Base-by-base conservation (phyloP, 2,329 filamentous ascomycete species). In the Drechslerella dactyloides region DNA sequence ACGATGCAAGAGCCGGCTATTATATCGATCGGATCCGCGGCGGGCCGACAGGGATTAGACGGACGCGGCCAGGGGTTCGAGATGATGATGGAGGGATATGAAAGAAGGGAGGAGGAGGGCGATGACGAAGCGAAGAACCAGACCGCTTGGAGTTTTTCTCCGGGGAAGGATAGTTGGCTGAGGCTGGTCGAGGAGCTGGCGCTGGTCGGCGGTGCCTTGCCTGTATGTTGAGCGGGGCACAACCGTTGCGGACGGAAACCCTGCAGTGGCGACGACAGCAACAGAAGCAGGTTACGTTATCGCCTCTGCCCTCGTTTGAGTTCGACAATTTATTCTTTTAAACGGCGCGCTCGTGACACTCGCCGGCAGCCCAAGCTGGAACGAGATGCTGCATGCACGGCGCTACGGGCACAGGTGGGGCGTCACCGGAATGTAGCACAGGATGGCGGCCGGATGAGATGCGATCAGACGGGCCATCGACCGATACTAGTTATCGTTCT, bases 401-500 rank as follows among this genome's bases (percentile, higher is more conserved):
- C 5, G 56, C 42, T 30, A 24, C 24, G 33, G 33, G 23, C 30
- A 19, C 24, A 55, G 17, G 62, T 50, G 62, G 62, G 51, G 46
- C 37, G 57, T 65, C 62, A 59, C 62, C 62, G 62, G 62, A 58
- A 53, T 54, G 62, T 59, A 65, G 46, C 54, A 65, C 62, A 65
- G 50, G 59, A 44, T 44, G 40, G 17, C 60, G 44, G 55, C 51
- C 60, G 51, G 60, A 65, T 35, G 53, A 42, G 61, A 56, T 64
- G 40, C 55, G 60, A 64, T 64, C 51, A 57, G 50, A 42, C 37
- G 37, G 37, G 13, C 13, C 37, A 15, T 42, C 37, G 37, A 42
- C n/a, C 37, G 37, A 42, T 42, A 8, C 8, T 3, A 33, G 37
- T 3, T 15, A 13, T 42, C 5, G 5, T 15, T 15, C 37, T 4